Conservation (phyloP, 2,329 filamentous ascomycete genomes). For the Fusarium camptoceras region DNA sequence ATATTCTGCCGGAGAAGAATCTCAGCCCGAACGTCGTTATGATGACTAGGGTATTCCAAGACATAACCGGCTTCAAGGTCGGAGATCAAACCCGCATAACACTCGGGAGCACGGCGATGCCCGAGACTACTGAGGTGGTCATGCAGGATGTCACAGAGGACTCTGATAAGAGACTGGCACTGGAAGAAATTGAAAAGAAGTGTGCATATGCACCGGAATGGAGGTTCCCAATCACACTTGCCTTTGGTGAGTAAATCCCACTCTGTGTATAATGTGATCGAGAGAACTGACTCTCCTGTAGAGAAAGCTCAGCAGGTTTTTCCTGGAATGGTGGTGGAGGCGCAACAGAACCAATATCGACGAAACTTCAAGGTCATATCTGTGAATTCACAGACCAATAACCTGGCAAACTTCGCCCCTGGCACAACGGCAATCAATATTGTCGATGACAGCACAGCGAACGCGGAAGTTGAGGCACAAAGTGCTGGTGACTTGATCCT, state of each 20-base stretch:
- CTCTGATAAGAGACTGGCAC: constrained; percentile 15
- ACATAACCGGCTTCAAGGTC: constrained; percentile 77
- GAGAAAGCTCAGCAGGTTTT: constrained; percentile 75
- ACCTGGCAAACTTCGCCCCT: constrained; percentile 59
- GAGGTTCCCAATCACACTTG: constrained; percentile 52
- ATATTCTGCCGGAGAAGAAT: constrained; percentile 67
- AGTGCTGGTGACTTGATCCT: constrained; percentile 56
- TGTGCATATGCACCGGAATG: constrained; percentile 52
- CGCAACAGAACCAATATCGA: constrained; percentile 51
- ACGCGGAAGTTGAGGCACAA: constrained; percentile 27
- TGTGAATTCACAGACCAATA: constrained; percentile 64
- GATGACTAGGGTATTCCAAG: constrained; percentile 79
- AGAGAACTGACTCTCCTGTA: constrained; percentile 45
- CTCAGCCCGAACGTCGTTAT: constrained; percentile 76
- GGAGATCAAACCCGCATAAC: constrained; percentile 72
- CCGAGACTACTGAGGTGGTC: constrained; percentile 68
- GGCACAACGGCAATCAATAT: constrained; percentile 55
- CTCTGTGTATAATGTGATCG: background rate
- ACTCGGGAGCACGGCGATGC: constrained; percentile 64
- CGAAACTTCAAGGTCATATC: constrained; percentile 65
- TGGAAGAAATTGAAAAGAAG: constrained; percentile 46
- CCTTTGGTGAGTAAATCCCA: constrained; percentile 46
- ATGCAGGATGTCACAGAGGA: constrained; percentile 67
- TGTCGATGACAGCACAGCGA: constrained; percentile 45
- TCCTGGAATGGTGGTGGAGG: constrained; percentile 77